Conservation (phyloP, 306 rosid genomes). For the Vachellia pachyceras region DNA sequence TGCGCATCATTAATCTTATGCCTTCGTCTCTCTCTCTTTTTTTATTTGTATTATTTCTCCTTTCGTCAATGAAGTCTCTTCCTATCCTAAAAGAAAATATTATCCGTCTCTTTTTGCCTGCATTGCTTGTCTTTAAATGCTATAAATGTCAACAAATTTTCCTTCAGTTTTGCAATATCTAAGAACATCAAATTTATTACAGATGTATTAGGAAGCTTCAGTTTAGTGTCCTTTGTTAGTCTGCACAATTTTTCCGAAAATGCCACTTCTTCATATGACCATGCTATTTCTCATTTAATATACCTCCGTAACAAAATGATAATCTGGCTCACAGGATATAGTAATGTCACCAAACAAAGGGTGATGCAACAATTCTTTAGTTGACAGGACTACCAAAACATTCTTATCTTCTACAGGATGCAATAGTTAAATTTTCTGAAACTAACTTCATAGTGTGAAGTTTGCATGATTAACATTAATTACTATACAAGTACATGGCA, state of each 20-base stretch:
- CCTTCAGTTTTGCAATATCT: background rate
- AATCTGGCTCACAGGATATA: background rate
- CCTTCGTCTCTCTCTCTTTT: background rate
- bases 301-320: background rate
- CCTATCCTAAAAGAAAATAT: background rate
- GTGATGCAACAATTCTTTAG: background rate
- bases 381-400: background rate
- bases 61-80: background rate
- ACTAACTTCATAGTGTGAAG: background rate
- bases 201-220: background rate
- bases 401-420: constrained; percentile 12
- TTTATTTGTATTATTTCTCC: background rate
- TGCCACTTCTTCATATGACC: too few species aligned
- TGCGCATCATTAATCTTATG: background rate
- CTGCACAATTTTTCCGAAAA: too few species aligned
- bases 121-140: background rate
- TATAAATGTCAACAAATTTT: constrained; percentile 6
- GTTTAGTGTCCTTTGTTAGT: background rate
- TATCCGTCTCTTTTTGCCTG: background rate
- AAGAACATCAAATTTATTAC: constrained; percentile 2
- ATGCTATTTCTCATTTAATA: constrained; percentile 22
- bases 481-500: constrained; percentile 6
- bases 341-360: background rate
- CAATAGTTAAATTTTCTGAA: constrained; percentile 14
- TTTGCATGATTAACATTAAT: background rate